Base-by-base conservation (phyloP, 441 rosid species). In the Eutrema salsugineum region DNA sequence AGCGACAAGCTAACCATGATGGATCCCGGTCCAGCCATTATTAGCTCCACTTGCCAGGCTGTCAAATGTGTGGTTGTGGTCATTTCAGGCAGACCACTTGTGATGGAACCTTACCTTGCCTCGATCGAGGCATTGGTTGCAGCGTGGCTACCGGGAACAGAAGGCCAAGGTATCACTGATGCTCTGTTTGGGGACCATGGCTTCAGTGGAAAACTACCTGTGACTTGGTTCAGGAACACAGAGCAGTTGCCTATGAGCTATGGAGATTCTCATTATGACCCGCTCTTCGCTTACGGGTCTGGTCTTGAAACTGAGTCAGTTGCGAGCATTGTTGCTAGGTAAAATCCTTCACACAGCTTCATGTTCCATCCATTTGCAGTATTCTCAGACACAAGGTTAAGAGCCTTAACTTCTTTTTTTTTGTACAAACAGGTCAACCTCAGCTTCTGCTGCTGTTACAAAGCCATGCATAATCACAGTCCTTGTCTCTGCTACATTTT, bases 71-170 rank as follows among this genome's bases (percentile, higher is more conserved):
- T 83, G 68, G 89, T 86, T 39, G 67, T 88, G 17, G 35, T 88
- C 11, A 63, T 88, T 55, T 88, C 90, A 20, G 93, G 93, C 27
- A 81, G 93, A 69, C 90, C 93, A 20, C 49, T 88, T 27, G 79
- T 86, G 63, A 80, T 88, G 38, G 90, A 86, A 71, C 93, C 89
- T 20, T 82, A 84, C 38, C 15, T 86, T 73, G 80, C 84, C 19
- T 76, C 84, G 2, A 78, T 88, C 15, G 93, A 83, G 63, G 88
- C 90, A 6, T 68, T 88, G 63, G 84, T 88, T 57, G 90, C 87
- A 55, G 90, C 90, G n/a, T 88, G 89, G 89, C 78, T 88, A 66
- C 93, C 90, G 0, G 93, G 93, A 74, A 86, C 83, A 1, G 93
- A 88, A 84, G 93, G 93, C 36, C 88, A 82, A 78, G 93, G 93